These are phyloP conservation scores for Alternaria triticimaculans DNA, from an alignment of 2,329 filamentous ascomycete species.

Conservation along the genomic window DNA sequence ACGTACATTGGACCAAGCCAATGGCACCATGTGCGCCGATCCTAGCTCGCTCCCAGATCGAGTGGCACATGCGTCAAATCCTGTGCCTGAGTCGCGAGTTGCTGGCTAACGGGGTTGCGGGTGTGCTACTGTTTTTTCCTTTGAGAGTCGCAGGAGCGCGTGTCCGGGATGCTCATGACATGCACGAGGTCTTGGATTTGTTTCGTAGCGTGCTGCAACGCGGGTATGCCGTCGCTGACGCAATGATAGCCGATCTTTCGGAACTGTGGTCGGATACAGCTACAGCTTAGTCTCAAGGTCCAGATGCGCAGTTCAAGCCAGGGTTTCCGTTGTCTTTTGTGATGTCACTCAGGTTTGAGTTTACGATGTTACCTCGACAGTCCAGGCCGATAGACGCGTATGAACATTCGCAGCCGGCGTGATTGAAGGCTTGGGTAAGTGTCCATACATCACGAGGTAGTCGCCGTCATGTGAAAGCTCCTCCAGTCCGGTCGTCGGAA, in stretches of 20 bases:
- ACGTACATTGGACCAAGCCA: slow-evolving; percentile 22
- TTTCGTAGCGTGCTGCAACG: slow-evolving; percentile 15
- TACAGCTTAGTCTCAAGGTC: neutral
- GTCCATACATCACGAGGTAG: neutral
- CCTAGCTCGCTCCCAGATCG: slow-evolving; percentile 13
- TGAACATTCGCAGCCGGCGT: neutral
- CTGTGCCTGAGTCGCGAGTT: slow-evolving; percentile 23
- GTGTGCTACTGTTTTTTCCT: slow-evolving; percentile 35
- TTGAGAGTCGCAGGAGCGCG: slow-evolving; percentile 37
- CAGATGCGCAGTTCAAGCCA: neutral
- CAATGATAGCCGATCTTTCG: slow-evolving; percentile 19
- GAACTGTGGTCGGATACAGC: slow-evolving; percentile 18
- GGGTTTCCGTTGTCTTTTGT: neutral
- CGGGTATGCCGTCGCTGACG: slow-evolving; percentile 28
- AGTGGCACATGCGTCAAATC: slow-evolving; percentile 28
- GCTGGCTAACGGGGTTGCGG: slow-evolving; percentile 23
- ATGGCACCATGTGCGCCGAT: slow-evolving; percentile 19
- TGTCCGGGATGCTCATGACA: slow-evolving; percentile 10
- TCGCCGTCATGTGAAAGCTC: neutral
- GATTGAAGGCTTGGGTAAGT: neutral
- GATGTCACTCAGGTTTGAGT: neutral
- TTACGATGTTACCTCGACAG: neutral
- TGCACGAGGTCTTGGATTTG: slow-evolving; percentile 17
- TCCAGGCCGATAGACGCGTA: neutral
- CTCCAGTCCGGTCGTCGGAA: neutral